A percentile compares a stretch with the other conserved stretches of the same genome.
These are phyloP conservation scores for Trichosporon sp. DNA, from an alignment of 1,284 basidiomycete genomes.

Conservation along the genomic window DNA sequence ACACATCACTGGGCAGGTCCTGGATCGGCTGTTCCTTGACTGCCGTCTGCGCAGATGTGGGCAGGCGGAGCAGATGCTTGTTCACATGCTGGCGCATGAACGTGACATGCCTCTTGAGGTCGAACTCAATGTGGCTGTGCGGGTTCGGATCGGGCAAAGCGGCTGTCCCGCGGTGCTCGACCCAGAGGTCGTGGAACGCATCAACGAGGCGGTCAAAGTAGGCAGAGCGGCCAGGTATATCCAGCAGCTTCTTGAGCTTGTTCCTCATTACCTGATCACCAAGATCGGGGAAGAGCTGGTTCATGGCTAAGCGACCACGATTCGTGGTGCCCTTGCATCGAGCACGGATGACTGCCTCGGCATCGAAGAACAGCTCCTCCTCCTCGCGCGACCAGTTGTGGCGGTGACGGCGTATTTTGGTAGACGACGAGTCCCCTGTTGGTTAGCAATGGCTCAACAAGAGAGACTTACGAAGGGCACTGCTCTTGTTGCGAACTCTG, in stretches of 20 bases:
- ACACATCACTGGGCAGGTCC: conserved; percentile 26
- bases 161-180: conserved; percentile 60
- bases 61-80: conserved; percentile 63
- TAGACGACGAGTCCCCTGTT: neutral
- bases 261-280: conserved; percentile 24
- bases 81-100: conserved; percentile 74
- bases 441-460: neutral
- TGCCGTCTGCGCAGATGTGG: conserved; percentile 7
- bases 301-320: conserved; percentile 50
- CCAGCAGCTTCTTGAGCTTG: conserved; percentile 53
- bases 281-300: conserved; percentile 65
- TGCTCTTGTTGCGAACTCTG: neutral
- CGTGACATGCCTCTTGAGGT: conserved; percentile 66
- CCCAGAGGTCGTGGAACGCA: conserved; percentile 71
- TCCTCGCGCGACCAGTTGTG: conserved; percentile 79
- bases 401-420: conserved; percentile 43
- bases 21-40: conserved; percentile 11
- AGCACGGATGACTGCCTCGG: conserved; percentile 70
- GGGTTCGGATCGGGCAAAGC: conserved; percentile 67
- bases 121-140: conserved; percentile 64
- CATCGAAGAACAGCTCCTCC: conserved; percentile 79
- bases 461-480: neutral
- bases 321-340: conserved; percentile 50
- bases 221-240: conserved; percentile 61
- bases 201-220: conserved; percentile 75